These are phyloP conservation scores for Aspergillus asperescens DNA, from an alignment of 495 filamentous ascomycete genomes.

Conservation along the genomic window DNA sequence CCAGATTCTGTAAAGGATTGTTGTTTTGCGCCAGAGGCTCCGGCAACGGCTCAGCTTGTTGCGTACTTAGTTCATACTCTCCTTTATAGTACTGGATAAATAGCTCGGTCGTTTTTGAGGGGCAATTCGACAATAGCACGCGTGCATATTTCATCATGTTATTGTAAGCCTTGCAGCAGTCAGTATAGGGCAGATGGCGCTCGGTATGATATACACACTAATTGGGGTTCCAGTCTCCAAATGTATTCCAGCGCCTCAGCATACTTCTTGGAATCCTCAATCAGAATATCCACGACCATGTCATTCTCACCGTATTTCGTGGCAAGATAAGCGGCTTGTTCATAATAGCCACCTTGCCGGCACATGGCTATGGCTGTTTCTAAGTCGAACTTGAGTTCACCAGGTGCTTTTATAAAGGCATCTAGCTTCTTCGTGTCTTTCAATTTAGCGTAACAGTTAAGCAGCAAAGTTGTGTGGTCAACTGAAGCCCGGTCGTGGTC, in stretches of 20 bases:
- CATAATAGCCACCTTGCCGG: conserved; percentile 93
- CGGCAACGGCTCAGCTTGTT: conserved; percentile 45
- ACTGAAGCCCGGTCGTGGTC: conserved; percentile 88
- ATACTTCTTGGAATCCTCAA: conserved; percentile 90
- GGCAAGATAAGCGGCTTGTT: conserved; percentile 92
- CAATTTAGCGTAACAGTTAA: conserved; percentile 97
- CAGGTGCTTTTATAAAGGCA: conserved; percentile 91
- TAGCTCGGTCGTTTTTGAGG: conserved; percentile 68
- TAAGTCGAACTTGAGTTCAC: conserved; percentile 91
- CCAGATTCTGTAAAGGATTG: conserved; percentile 74
- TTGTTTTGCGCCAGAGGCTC: conserved; percentile 53
- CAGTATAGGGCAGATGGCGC: not conserved
- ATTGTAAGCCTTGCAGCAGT: conserved; percentile 61
- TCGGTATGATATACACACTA: conserved; percentile 45
- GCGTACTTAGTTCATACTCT: conserved; percentile 66
- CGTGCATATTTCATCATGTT: conserved; percentile 95
- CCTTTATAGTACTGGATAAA: conserved; percentile 95
- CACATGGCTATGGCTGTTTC: conserved; percentile 98
- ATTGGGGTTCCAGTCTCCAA: conserved; percentile 77
- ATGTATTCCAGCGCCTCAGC: conserved; percentile 86
- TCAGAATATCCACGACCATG: conserved; percentile 87
- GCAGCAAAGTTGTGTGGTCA: conserved; percentile 90
- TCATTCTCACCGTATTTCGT: conserved; percentile 92
- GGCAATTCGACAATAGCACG: conserved; percentile 79
- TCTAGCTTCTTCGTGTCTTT: conserved; percentile 95